These are phyloP conservation scores for Rhizopus stolonifer DNA, from an alignment of 371 early-diverging fungal species.

Conservation along the genomic window DNA sequence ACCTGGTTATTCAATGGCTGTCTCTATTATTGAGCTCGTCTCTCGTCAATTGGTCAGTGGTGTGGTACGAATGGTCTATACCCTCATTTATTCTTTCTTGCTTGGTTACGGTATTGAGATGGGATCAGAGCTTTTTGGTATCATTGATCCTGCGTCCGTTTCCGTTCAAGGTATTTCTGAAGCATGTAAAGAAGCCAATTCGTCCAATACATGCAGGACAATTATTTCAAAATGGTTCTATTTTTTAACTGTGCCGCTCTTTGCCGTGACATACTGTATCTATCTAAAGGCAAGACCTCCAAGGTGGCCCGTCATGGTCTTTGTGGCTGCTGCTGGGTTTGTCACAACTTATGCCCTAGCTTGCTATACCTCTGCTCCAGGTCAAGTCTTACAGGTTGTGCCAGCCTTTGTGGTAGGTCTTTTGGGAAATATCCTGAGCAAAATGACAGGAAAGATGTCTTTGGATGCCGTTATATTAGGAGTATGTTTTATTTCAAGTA, in stretches of 20 bases:
- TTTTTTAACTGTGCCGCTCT: constrained; percentile 39
- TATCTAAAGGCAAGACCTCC: constrained; percentile 39
- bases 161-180: constrained; percentile 12
- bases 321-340: constrained; percentile 38
- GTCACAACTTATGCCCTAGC: constrained; percentile 35
- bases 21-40: constrained; percentile 79
- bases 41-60: constrained; percentile 88
- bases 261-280: constrained; percentile 47
- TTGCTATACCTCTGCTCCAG: constrained; percentile 47
- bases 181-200: constrained; percentile 18
- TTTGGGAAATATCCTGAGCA: constrained; percentile 52
- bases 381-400: constrained; percentile 46
- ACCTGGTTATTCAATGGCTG: constrained; percentile 77
- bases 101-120: constrained; percentile 80
- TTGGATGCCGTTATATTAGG: constrained; percentile 59
- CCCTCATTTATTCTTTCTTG: constrained; percentile 75
- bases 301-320: constrained; percentile 43
- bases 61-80: constrained; percentile 77
- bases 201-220: constrained; percentile 28
- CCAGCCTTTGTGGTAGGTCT: constrained; percentile 60
- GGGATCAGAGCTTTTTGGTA: constrained; percentile 55
- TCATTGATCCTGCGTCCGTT: constrained; percentile 33
- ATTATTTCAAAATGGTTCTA: constrained; percentile 30
- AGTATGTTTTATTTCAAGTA: constrained; percentile 20
- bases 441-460: constrained; percentile 55